Evolutionary conservation across 2,329 filamentous ascomycete genomes (phyloP), one percentile per base, ranked within the genome.

Genomic region (Thielaviopsis populi): DNA sequence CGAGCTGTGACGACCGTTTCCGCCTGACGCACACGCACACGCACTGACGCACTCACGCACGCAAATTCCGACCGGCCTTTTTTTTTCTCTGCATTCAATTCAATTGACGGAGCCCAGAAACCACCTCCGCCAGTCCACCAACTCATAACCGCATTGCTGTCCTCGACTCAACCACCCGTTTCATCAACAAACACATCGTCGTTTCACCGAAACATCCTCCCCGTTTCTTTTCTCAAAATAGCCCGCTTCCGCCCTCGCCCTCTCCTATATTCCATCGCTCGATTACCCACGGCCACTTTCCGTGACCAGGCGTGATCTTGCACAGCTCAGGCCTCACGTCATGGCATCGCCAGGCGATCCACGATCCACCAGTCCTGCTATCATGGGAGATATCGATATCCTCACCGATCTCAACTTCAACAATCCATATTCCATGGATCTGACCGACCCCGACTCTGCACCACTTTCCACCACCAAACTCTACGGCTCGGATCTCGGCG

Each of bases 331-430:
- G 17, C 37, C 27, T 46, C 61, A 56, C 64, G 64, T 54, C 64
- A 66, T 66, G 64, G 64, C 61, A 42, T 63, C 61, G 42, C 61
- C 64, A 63, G 54, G 60, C 56, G 61, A 19, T 41, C 61, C 62
- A 27, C 64, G 58, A 33, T 63, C 61, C 56, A 56, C 64, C 22
- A 66, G 64, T 53, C 64, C 64, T 48, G 43, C 59, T 53, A 66
- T 66, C 50, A 63, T 66, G 64, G 64, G 61, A 53, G 64, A 66
- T 24, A 43, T 61, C 27, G 64, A 63, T 40, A 40, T 66, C 41
- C 61, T 66, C 10, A 33, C 53, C 56, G 46, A 61, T 37, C 56
- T 66, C 46, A 53, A 62, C 61, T 66, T 66, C 48, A 61, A 63
- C 61, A 60, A 59, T 24, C 59, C 59, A 37, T 66, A 66, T 48